Percentiles rank a stretch among this genome's conserved stretches.
phyloP scores from a whole-genome alignment of 2,329 filamentous ascomycete species.

The Calonectria pseudoreteaudii region DNA sequence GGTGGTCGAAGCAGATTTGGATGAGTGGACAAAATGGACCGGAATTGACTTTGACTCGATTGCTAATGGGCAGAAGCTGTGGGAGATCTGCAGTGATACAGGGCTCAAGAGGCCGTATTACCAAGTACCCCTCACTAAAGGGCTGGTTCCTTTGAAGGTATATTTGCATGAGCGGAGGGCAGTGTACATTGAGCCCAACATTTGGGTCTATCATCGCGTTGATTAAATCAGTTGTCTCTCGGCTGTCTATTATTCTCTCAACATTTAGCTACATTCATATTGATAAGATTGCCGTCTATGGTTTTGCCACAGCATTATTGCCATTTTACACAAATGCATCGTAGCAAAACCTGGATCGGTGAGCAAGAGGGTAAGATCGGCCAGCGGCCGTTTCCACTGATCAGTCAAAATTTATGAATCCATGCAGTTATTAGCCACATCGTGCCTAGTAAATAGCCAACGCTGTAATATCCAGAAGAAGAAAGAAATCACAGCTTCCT shows the following conservation, averaged over 20 bases:
- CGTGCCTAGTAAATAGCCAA: too few species aligned
- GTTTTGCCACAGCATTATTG: background rate
- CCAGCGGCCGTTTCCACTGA: too few species aligned
- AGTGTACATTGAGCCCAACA: background rate
- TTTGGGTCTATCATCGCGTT: background rate
- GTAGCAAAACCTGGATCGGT: background rate
- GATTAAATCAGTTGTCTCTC: background rate
- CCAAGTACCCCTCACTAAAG: background rate
- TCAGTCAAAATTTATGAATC: too few species aligned
- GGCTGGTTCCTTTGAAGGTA: background rate
- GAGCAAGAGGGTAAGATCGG: background rate
- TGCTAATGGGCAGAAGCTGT: background rate
- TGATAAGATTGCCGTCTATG: background rate
- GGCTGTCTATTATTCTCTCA: background rate
- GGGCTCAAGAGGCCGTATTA: background rate
- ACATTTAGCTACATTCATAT: background rate
- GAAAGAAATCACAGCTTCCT: too few species aligned
- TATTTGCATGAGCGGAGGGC: background rate
- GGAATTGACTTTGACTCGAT: background rate
- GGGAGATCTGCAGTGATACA: background rate
- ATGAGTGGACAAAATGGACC: background rate
- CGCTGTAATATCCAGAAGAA: too few species aligned
- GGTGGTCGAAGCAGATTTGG: background rate
- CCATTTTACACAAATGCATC: background rate
- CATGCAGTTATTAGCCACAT: too few species aligned